Conservation (phyloP, 441 rosid species). For the Euphorbia celastroides region DNA sequence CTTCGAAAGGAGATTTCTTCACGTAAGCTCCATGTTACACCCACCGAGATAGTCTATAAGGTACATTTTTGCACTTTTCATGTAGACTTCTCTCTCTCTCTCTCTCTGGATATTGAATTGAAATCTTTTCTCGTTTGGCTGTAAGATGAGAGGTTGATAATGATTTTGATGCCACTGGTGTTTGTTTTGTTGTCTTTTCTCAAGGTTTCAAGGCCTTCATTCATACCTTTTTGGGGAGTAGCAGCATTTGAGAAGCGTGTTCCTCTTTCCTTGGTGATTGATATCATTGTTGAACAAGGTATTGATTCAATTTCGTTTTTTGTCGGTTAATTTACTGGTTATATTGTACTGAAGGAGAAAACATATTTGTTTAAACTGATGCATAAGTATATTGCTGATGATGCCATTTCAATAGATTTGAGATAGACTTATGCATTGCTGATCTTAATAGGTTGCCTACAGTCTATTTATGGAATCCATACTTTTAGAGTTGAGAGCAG, state of each 20-base stretch:
- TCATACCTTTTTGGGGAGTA: conserved; percentile 46
- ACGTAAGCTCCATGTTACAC: conserved; percentile 60
- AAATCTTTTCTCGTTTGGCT: background rate
- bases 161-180: background rate
- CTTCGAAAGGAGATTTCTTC: conserved; percentile 58
- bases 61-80: conserved; percentile 20
- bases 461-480: conserved; percentile 50
- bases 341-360: too few species aligned
- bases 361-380: background rate
- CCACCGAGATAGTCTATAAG: conserved; percentile 59
- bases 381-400: background rate
- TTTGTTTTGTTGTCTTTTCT: conserved; percentile 5
- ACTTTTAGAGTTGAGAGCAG: conserved; percentile 64
- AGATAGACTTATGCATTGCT: conserved; percentile 6
- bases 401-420: too few species aligned
- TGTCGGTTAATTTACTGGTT: background rate
- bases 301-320: conserved; percentile 8
- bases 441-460: conserved; percentile 50
- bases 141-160: background rate
- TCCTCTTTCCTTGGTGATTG: conserved; percentile 57
- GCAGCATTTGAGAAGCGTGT: conserved; percentile 41
- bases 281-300: conserved; percentile 73
- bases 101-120: background rate
- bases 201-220: conserved; percentile 66
- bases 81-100: background rate